Evolutionary conservation across 1,284 basidiomycete genomes (phyloP).

Genomic region (Sporisorium graminicola): DNA sequence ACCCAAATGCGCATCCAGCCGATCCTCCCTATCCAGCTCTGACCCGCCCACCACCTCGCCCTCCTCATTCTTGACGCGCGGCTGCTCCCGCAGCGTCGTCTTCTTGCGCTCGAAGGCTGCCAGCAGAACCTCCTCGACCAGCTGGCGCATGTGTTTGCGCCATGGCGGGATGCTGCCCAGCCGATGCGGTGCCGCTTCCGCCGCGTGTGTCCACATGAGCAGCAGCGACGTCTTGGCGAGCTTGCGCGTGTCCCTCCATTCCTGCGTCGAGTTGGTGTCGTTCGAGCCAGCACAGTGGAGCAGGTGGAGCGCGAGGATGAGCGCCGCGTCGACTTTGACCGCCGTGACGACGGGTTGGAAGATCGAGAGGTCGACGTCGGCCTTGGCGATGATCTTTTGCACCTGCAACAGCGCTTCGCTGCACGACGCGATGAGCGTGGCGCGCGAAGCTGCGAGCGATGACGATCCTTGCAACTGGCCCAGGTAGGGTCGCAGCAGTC

Average conservation of each 20-base stretch:
- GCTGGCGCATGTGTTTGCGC: slow-evolving; percentile 17
- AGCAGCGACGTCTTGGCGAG: slow-evolving; percentile 28
- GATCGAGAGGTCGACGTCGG: slow-evolving; percentile 44
- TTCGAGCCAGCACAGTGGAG: slow-evolving; percentile 18
- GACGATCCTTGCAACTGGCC: slow-evolving; percentile 13
- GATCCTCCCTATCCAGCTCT: slow-evolving; percentile 30
- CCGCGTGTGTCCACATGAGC: slow-evolving; percentile 34
- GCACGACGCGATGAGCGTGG: slow-evolving; percentile 29
- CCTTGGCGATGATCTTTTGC: slow-evolving; percentile 26
- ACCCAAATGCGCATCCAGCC: slow-evolving; percentile 21
- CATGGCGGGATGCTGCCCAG: slow-evolving; percentile 21
- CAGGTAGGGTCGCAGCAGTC: slow-evolving; percentile 29
- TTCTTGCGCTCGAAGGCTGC: slow-evolving; percentile 34
- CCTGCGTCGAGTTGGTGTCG: slow-evolving; percentile 17
- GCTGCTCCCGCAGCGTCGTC: slow-evolving; percentile 12
- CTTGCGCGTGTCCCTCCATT: slow-evolving; percentile 21
- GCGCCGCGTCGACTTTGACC: slow-evolving; percentile 34
- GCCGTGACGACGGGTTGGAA: slow-evolving; percentile 33
- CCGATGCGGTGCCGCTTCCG: slow-evolving; percentile 13
- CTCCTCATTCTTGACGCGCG: slow-evolving; percentile 37
- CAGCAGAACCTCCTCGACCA: slow-evolving; percentile 30
- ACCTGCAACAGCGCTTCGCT: slow-evolving; percentile 32
- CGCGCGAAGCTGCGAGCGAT: slow-evolving; percentile 15
- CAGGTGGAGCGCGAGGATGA: slow-evolving; percentile 35
- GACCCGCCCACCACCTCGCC: slow-evolving; percentile 3